phyloP scores from a whole-genome alignment of 164 flowering plant genomes.

The Cinnamomum chago region DNA sequence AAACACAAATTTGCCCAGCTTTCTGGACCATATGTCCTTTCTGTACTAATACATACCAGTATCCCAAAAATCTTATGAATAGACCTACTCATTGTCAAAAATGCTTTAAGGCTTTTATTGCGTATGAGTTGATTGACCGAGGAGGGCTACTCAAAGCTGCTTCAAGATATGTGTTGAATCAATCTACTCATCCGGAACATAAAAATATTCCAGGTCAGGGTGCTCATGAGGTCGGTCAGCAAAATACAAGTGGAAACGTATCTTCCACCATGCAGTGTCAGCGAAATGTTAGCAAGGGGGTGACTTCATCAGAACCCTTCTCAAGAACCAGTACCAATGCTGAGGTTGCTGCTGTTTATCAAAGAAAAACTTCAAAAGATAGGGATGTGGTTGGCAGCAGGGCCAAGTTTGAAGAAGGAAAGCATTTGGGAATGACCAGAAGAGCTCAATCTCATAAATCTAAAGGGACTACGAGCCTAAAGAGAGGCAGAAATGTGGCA shows the following conservation, averaged over 20 bases:
- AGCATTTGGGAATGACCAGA: neutral
- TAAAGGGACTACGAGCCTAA: neutral
- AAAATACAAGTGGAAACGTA: slow-evolving; percentile 4
- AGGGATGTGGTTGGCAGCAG: neutral
- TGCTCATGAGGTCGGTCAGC: slow-evolving; percentile 6
- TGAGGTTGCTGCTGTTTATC: slow-evolving; percentile 4
- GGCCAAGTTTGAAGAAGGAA: neutral
- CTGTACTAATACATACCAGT: slow-evolving; percentile 29
- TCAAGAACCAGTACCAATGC: slow-evolving; percentile 9
- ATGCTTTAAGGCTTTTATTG: slow-evolving; percentile 27
- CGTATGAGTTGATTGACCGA: slow-evolving; percentile 25
- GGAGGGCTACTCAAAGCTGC: slow-evolving; percentile 10
- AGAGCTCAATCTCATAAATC: slow-evolving; percentile 2
- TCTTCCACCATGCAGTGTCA: slow-evolving; percentile 16
- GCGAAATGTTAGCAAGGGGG: slow-evolving; percentile 12
- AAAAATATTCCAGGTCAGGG: neutral
- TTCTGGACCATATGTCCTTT: slow-evolving; percentile 40
- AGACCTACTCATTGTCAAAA: slow-evolving; percentile 24
- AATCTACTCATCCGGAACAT: neutral
- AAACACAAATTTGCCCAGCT: slow-evolving; percentile 9
- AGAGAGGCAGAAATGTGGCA: slow-evolving; percentile 33
- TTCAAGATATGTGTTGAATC: neutral
- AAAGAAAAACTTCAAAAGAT: slow-evolving; percentile 3
- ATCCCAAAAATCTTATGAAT: slow-evolving; percentile 22
- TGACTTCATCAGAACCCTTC: slow-evolving; percentile 7